Evolutionary conservation across 2,329 filamentous ascomycete genomes (phyloP), one percentile per base, ranked within the genome.

Genomic region (Xylaria sp.): DNA sequence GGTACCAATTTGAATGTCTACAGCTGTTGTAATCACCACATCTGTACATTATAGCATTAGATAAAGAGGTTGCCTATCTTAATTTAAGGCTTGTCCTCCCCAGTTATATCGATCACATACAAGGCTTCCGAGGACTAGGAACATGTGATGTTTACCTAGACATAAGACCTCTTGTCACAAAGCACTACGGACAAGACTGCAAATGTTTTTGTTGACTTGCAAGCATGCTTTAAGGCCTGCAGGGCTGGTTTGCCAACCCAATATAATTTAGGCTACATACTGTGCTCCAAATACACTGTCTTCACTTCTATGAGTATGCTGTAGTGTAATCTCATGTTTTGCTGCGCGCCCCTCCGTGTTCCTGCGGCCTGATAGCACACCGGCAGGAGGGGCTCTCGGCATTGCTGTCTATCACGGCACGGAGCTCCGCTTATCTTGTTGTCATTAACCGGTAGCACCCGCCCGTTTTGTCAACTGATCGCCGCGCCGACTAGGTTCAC

Each of bases 401-500:
- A 56, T 20, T 23, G 9, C 33, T 10, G 13, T 31, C 1, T 6
- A 36, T 18, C n/a, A 39, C 33, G 7, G 20, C 46, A 9, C 20
- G 10, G 9, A 49, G 20, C 46, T 20, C 20, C 9, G 28, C 28
- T 28, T 28, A 28, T 28, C 6, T 28, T 28, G 28, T 28, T 28
- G 28, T 28, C 28, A 28, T 28, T 28, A 5, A 6, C 20, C 46
- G 5, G n/a, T 12, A 49, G 20, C 46, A 49, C 20, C 7, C 46
- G 20, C 46, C 31, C 4, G 10, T n/a, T 8, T 4, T 12, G 10
- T n/a, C 41, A 51, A 13, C 41, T 7, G n/a, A 56, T 66, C 23
- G 41, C 33, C 36, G 28, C 62, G 66, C 13, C 66, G 66, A 65
- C 49, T 20, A 51, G 66, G 56, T 61, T 61, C 20, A 31, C 52